Percentiles rank a stretch among this genome's conserved stretches.
Conservation (phyloP, 208 protist genomes). For the Wallacemonas sp. region DNA sequence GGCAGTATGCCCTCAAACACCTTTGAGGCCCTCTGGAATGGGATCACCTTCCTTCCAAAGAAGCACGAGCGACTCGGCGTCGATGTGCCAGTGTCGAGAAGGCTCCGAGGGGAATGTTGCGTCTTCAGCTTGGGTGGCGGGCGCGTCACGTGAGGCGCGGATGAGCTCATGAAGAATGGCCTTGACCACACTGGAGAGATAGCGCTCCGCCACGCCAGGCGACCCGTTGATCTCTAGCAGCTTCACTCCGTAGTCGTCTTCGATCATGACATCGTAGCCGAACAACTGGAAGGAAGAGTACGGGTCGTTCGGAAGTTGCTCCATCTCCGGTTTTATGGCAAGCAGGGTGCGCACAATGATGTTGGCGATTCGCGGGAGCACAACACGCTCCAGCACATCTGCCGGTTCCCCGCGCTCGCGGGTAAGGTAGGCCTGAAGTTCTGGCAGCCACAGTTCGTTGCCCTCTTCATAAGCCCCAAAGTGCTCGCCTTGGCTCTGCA, state of each 20-base stretch:
- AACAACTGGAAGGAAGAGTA: slow-evolving; percentile 90
- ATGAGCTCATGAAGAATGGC: slow-evolving; percentile 46
- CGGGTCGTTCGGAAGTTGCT: slow-evolving; percentile 47
- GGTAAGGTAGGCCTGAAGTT: slow-evolving; percentile 57
- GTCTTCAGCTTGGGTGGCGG: slow-evolving; percentile 1
- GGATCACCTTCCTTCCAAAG: slow-evolving; percentile 69
- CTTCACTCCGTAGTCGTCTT: slow-evolving; percentile 62
- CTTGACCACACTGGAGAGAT: slow-evolving; percentile 50
- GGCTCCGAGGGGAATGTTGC: background rate
- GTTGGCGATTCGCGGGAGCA: slow-evolving; percentile 69
- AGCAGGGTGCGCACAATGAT: slow-evolving; percentile 78
- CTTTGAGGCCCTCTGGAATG: slow-evolving; percentile 42
- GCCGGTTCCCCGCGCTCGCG: slow-evolving; percentile 27
- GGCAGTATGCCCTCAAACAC: slow-evolving; percentile 2
- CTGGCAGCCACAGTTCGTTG: slow-evolving; percentile 89
- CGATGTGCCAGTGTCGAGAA: slow-evolving; percentile 49
- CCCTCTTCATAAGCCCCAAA: slow-evolving; percentile 80
- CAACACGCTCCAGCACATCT: slow-evolving; percentile 35
- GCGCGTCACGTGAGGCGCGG: slow-evolving; percentile 7
- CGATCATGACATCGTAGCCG: slow-evolving; percentile 89
- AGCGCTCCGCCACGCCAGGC: slow-evolving; percentile 74
- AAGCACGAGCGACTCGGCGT: slow-evolving; percentile 56
- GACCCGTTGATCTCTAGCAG: slow-evolving; percentile 92
- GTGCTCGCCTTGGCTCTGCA: slow-evolving; percentile 51
- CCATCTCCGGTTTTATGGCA: slow-evolving; percentile 46